These are phyloP conservation scores for Talaromyces sp. DNA, from an alignment of 2,329 filamentous ascomycete genomes.

Conservation along the genomic window DNA sequence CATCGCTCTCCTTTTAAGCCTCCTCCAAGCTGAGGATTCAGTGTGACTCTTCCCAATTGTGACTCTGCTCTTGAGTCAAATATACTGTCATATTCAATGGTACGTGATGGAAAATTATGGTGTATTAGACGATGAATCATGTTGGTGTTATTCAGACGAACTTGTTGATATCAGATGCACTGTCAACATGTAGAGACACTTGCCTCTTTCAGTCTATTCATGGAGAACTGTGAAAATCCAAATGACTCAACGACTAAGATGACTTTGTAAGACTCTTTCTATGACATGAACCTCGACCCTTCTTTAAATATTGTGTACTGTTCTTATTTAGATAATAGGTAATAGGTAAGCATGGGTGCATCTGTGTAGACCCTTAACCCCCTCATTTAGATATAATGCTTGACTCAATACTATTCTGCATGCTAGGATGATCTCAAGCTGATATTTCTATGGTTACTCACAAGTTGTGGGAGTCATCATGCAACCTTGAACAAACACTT, in stretches of 20 bases:
- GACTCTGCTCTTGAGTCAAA: background rate
- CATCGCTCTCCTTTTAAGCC: background rate
- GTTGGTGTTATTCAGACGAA: background rate
- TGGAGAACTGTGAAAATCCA: background rate
- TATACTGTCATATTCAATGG: background rate
- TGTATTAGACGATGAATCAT: background rate
- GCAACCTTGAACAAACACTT: no score
- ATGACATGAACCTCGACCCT: background rate
- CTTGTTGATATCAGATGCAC: background rate
- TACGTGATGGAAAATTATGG: background rate
- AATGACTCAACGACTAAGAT: background rate
- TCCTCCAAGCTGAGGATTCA: background rate
- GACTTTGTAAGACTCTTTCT: background rate
- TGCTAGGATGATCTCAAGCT: no score
- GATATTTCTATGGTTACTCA: no score
- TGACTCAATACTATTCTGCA: no score
- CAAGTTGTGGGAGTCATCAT: no score
- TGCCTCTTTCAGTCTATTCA: background rate
- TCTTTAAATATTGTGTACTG: background rate
- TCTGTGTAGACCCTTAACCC: no score
- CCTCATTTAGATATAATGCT: no score
- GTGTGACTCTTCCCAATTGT: background rate
- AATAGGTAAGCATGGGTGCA: no score
- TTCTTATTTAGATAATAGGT: no score
- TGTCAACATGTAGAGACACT: background rate